Evolutionary conservation across 331 rosid species (phyloP), one percentile per base, ranked within the genome.

Genomic region (Quercus lobata): DNA sequence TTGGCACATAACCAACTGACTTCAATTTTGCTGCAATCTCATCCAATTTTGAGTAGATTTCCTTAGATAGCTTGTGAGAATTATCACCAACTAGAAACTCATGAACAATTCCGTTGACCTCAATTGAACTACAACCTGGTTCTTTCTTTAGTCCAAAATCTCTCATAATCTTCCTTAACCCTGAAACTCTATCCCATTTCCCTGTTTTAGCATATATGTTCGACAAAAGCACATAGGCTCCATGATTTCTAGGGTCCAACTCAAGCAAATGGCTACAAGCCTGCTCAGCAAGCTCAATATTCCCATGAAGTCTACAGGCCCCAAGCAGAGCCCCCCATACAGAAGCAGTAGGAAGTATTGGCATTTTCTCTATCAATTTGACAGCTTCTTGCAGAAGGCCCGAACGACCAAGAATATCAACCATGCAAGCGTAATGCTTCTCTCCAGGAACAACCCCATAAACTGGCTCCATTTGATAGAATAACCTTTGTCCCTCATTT

Each of bases 71-170:
- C 53, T 88, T 92, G 78, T 89, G 91, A 34, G 89, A 84, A 77
- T 77, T 84, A 79, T 91, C 91, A 5, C 93, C 91, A 15, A 83
- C 90, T 12, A 84, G 78, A 80, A 91, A 91, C 75, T 89, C 93
- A 14, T 87, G 82, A 71, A 89, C 85, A 7, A 52, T 54, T 17
- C 90, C 88, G 27, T 84, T 74, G 70, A 81, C 88, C 78, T 82
- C 91, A 1, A 85, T 88, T 57, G 91, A 86, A 76, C 93, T 89
- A 77, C 90, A 89, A 56, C 88, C 89, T 1, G 90, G 90, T 75
- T 89, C 96, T 80, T 89, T 91, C 77, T 87, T 87, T 66, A 89
- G 57, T 27, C 85, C 85, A 27, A 85, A 75, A 63, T 88, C 92
- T 78, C 85, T 82, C 94, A 87, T 88, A 30, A 74, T 69, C 86